Percentiles rank a stretch among this genome's conserved stretches.
phyloP scores from a whole-genome alignment of 371 early-diverging fungal genomes.

The Mortierella sp. region DNA sequence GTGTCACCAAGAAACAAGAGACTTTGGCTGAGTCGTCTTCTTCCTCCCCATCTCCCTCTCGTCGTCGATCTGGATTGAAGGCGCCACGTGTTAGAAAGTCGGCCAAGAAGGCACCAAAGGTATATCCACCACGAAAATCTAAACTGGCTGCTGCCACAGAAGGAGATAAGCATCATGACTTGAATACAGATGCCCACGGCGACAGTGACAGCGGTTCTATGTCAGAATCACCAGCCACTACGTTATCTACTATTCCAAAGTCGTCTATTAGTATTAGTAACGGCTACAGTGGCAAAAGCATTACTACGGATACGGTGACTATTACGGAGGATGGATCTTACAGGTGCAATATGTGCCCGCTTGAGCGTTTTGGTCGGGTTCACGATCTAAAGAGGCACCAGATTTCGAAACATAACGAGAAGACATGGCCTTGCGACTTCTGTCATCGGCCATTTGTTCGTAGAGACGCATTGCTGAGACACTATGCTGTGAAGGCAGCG shows the following conservation, averaged over 20 bases:
- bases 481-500: constrained; percentile 47
- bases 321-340: constrained; percentile 20
- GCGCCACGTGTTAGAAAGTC: constrained; percentile 18
- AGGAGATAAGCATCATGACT: constrained; percentile 4
- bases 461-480: constrained; percentile 41
- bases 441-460: constrained; percentile 49
- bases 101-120: constrained; percentile 24
- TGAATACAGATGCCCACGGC: not conserved
- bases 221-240: not conserved
- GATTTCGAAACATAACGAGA: constrained; percentile 45
- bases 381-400: constrained; percentile 51
- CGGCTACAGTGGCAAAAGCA: not conserved
- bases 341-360: constrained; percentile 29
- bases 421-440: constrained; percentile 52
- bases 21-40: not conserved
- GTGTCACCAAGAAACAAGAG: not conserved
- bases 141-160: not conserved
- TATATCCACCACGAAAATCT: constrained; percentile 37
- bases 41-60: not conserved
- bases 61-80: constrained; percentile 12
- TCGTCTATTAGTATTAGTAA: not conserved
- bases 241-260: not conserved
- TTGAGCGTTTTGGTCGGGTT: constrained; percentile 41
- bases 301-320: not conserved
- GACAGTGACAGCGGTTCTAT: no score